Evolutionary conservation across 129 eudicot species (phyloP).

Genomic region (carrot (Daucus carota)): DH1_v3.0 NC_030381.2:36530501-36531000

Average conservation of each 20-base stretch:
- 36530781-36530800: neutral
- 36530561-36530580: no score
- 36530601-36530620: no score
- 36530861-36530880: neutral
- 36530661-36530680: neutral
- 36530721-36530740: neutral
- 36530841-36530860: neutral
- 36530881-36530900: constrained; percentile 1
- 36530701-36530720: neutral
- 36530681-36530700: neutral
- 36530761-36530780: neutral
- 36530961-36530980: neutral
- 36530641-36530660: neutral
- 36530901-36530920: neutral
- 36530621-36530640: neutral
- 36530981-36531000: neutral
- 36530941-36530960: neutral
- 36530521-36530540: no score
- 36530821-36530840: neutral
- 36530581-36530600: no score
- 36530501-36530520: no score
- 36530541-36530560: neutral
- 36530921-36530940: neutral
- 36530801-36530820: neutral
- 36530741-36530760: neutral